Evolutionary conservation across 768 basidiomycete genomes (phyloP), one percentile per base, ranked within the genome.

Genomic region (Leucosporidium yakuticum): DNA sequence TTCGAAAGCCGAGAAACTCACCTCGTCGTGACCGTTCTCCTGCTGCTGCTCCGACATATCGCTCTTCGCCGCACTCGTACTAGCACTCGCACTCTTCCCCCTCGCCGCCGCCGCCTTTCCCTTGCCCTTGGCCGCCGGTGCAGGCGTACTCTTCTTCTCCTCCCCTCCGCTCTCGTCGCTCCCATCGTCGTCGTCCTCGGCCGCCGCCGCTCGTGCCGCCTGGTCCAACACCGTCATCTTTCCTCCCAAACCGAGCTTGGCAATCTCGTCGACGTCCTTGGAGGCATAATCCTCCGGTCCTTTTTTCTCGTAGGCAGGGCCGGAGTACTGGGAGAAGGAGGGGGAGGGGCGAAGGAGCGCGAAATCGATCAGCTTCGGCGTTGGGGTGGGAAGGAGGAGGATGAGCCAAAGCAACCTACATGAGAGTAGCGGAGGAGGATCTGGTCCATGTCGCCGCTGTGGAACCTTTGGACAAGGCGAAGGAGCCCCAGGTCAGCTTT

Each of bases 371-470:
- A 44, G 39, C 39, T 44, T 44, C 39, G 39, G 39, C 39, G 34
- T 36, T 36, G 6, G 27, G n/a, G 47, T n/a, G 27, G 8, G 11
- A 17, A 0, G 3, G 1, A 19, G 20, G 25, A 14, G 36, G 39
- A 0, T 20, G 25, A 21, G 48, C 9, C 9, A 27, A 2, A 8
- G 39, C 23, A 9, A 51, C 71, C 23, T 14, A 73, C 71, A 44
- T 73, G 63, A 19, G 69, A 68, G 62, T 73, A 73, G 11, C 62
- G 47, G 1, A 73, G 57, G 4, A 73, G 39, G 56, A 68, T 68
- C 6, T 9, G 5, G 62, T 73, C 73, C 59, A 73, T 63, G 56
- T 73, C 73, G 39, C 65, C 69, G 14, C 62, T 64, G 11, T 59
- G 59, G 62, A 73, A 73, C 36, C 69, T 70, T 49, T 14, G 14